Conservation (phyloP, 129 eudicot genomes). For the Artemisia argyi region DNA sequence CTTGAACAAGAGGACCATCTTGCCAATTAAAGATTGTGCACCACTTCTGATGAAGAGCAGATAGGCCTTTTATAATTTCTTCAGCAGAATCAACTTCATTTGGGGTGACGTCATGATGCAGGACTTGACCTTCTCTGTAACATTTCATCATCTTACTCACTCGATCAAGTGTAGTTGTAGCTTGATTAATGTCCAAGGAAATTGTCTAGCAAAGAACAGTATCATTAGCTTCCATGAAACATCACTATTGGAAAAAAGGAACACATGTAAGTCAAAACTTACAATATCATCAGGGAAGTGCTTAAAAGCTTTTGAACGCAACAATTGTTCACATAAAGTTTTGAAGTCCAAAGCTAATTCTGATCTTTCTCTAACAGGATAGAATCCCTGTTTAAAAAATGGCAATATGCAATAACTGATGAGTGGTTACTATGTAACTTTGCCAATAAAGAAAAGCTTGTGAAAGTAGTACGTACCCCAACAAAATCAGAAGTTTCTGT, state of each 20-base stretch:
- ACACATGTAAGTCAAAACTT: conserved; percentile 30
- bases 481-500: conserved; percentile 98
- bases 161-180: conserved; percentile 52
- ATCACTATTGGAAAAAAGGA: not conserved
- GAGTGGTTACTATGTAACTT: not conserved
- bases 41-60: conserved; percentile 69
- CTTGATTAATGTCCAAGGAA: conserved; percentile 72
- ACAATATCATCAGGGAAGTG: conserved; percentile 54
- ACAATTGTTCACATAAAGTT: conserved; percentile 48
- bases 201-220: conserved; percentile 42
- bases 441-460: conserved; percentile 4
- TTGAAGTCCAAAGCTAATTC: conserved; percentile 54
- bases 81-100: conserved; percentile 50
- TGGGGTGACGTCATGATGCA: conserved; percentile 48
- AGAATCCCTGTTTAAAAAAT: conserved; percentile 67
- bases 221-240: conserved; percentile 9
- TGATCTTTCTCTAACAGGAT: conserved; percentile 91
- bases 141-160: conserved; percentile 47
- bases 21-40: conserved; percentile 84
- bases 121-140: conserved; percentile 45
- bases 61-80: conserved; percentile 32
- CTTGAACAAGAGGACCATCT: conserved; percentile 97
- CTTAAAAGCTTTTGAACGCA: conserved; percentile 49
- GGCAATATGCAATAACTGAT: not conserved
- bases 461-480: conserved; percentile 62